Evolutionary conservation across 2,329 filamentous ascomycete species (phyloP).

Genomic region (Fusarium mexicanum): DNA sequence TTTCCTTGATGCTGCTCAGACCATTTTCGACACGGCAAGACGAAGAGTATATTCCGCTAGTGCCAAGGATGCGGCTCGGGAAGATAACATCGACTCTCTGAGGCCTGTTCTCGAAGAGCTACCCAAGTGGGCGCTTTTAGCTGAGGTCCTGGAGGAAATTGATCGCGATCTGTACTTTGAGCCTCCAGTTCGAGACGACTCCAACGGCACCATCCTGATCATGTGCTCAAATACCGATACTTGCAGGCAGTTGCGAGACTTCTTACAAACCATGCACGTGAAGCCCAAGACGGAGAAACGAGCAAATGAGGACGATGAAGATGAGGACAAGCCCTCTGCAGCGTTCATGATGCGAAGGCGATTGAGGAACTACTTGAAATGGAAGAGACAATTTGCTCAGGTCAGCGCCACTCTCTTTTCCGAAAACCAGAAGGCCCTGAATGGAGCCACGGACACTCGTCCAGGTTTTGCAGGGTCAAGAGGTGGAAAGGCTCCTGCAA

Average conservation of each 20-base stretch:
- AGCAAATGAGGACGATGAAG: conserved; percentile 57
- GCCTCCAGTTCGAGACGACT: conserved; percentile 78
- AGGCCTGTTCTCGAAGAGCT: conserved; percentile 89
- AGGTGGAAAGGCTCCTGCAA: conserved; percentile 73
- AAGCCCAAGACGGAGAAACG: conserved; percentile 61
- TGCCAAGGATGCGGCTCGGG: conserved; percentile 61
- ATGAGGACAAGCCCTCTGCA: conserved; percentile 74
- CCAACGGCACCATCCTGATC: conserved; percentile 90
- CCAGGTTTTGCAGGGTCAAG: conserved; percentile 58
- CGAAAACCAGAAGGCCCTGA: conserved; percentile 81
- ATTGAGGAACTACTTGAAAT: conserved; percentile 85
- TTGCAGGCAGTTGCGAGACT: conserved; percentile 89
- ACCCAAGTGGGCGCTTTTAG: conserved; percentile 90
- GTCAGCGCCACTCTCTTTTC: conserved; percentile 82
- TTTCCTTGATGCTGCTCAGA: conserved; percentile 93
- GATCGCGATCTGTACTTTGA: conserved; percentile 91
- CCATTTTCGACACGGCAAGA: conserved; percentile 91
- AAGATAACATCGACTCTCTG: conserved; percentile 67
- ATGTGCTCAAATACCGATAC: conserved; percentile 93
- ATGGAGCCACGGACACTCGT: conserved; percentile 69
- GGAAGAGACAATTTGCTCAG: conserved; percentile 89
- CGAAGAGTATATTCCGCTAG: conserved; percentile 83
- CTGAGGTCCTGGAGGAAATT: conserved; percentile 93
- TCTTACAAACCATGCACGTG: conserved; percentile 89
- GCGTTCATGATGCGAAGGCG: conserved; percentile 90